These are phyloP conservation scores for Persicaria maculosa DNA, from an alignment of 148 eudicot genomes.

Conservation along the genomic window DNA sequence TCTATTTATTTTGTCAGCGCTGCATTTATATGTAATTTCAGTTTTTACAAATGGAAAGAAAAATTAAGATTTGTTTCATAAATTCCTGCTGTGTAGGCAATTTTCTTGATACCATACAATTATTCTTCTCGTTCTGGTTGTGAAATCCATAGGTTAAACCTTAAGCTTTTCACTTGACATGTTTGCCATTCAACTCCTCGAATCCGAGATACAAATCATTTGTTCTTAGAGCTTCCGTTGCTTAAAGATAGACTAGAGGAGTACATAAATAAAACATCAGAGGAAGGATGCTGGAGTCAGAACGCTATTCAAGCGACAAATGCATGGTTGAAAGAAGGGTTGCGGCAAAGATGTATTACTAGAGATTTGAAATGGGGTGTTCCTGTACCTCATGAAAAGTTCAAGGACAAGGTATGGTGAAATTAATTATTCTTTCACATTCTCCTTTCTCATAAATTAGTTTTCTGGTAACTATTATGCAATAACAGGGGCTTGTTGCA, in stretches of 20 bases:
- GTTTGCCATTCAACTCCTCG: conserved; percentile 63
- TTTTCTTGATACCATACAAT: not conserved
- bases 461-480: not conserved
- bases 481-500: conserved; percentile 5
- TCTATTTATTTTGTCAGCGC: not conserved
- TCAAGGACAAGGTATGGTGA: conserved; percentile 59
- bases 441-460: not conserved
- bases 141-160: not conserved
- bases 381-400: conserved; percentile 84
- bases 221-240: conserved; percentile 80
- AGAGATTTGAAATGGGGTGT: conserved; percentile 98
- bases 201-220: conserved; percentile 77
- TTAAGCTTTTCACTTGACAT: conserved; percentile 26
- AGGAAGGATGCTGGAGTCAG: conserved; percentile 86
- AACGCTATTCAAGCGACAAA: conserved; percentile 84
- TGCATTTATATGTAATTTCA: not conserved
- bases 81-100: not conserved
- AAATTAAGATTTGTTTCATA: not conserved
- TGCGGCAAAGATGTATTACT: conserved; percentile 71
- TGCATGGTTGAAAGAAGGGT: conserved; percentile 88
- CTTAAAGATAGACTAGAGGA: conserved; percentile 56
- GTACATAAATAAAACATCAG: conserved; percentile 52
- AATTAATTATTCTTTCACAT: not conserved
- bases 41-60: not conserved
- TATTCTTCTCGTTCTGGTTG: not conserved